These are phyloP conservation scores for Ophiostoma sp. DNA, from an alignment of 2,329 filamentous ascomycete genomes.

Conservation along the genomic window DNA sequence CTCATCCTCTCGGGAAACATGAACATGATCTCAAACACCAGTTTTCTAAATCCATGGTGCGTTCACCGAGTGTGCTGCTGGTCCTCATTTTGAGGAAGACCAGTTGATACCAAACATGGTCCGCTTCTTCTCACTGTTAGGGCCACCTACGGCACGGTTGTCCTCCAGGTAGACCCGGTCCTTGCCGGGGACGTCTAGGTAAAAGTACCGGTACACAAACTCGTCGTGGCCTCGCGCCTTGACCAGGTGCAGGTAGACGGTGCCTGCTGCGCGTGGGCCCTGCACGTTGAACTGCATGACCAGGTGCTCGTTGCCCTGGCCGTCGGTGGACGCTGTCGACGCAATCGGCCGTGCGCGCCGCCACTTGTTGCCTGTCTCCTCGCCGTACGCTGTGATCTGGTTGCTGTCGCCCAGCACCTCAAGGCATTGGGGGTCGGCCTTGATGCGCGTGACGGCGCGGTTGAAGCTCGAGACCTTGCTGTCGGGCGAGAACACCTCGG, in stretches of 20 bases:
- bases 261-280: constrained; percentile 66
- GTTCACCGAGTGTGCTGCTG: not conserved
- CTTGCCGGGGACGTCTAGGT: constrained; percentile 70
- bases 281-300: constrained; percentile 83
- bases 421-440: constrained; percentile 63
- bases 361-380: constrained; percentile 78
- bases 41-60: not conserved
- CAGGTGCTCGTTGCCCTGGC: constrained; percentile 71
- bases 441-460: constrained; percentile 73
- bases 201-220: constrained; percentile 74
- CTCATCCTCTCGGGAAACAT: not conserved
- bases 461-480: constrained; percentile 88
- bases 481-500: constrained; percentile 76
- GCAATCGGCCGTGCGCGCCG: constrained; percentile 58
- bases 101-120: constrained; percentile 60
- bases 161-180: constrained; percentile 61
- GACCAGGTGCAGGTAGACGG: constrained; percentile 72
- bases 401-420: constrained; percentile 68
- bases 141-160: constrained; percentile 30
- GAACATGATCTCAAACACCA: too few species aligned
- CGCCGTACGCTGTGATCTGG: constrained; percentile 75
- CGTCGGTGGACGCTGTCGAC: constrained; percentile 63
- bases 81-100: constrained; percentile 30
- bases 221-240: constrained; percentile 59
- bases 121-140: constrained; percentile 34